Base-by-base conservation (phyloP, 2,329 filamentous ascomycete species). In the Coniochaeta sp. region DNA sequence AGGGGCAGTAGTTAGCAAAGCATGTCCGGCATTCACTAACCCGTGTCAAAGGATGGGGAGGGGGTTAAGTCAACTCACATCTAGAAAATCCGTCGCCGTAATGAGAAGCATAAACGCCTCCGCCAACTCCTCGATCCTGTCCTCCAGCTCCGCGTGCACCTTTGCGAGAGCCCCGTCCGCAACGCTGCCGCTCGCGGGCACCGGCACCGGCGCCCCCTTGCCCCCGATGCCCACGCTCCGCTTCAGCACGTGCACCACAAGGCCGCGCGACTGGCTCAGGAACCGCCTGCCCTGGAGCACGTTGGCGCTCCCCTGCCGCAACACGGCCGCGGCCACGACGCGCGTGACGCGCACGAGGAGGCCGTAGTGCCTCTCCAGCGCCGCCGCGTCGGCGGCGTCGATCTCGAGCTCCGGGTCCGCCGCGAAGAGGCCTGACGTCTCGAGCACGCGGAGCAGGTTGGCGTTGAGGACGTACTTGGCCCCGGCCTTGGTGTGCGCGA, bases 361-460 rank as follows among this genome's bases (percentile, higher is more conserved):
- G 55, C 87, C 83, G 74, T 96, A 98, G 75, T 96, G 96, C 69
- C 88, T 88, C 64, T 87, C 84, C 22, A 96, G 81, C 3, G 91
- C 89, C 61, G 82, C 80, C 3, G 84, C 78, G 66, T 91, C 88
- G 59, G 87, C 81, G 59, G 88, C 83, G 65, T 90, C 85, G 61
- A 93, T 86, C 62, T 96, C 92, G 59, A 99, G 86, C 72, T 99
- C 95, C 0, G 95, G 95, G 71, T 99, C 95, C 14, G 90, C 89
- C 9, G 87, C 81, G 72, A 98, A 99, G 24, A 98, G 81, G n/a
- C 87, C 85, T 0, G 92, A 96, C 60, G 89, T 84, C 63, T 89
- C 89, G 30, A 98, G 78, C 0, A 90, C 83, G 52, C 88, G 84
- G 77, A 99, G 93, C 5, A 99, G 81, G 63, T 93, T 93, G 9